Evolutionary conservation across 345 rosid genomes (phyloP).

Genomic region (Zanthoxylum bungeanum): DNA sequence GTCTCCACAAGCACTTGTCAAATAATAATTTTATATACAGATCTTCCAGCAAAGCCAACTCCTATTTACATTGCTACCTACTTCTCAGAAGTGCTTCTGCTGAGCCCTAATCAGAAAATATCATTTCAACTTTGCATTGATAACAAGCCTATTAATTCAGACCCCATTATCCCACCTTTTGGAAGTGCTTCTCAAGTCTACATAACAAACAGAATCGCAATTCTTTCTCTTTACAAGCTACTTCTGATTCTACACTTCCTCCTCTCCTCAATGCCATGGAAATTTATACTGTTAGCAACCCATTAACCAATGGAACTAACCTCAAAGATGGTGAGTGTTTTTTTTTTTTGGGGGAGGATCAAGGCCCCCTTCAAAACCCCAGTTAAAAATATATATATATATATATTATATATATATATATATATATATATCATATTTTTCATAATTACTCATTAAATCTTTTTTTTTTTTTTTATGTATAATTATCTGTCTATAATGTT

Average conservation of each 20-base stretch:
- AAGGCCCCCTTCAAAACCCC: too few relatives aligned
- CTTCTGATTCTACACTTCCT: neutral
- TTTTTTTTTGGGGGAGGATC: too few relatives aligned
- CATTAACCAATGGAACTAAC: conserved; percentile 7
- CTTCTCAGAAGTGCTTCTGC: conserved; percentile 16
- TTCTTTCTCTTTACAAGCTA: neutral
- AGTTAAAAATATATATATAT: too few relatives aligned
- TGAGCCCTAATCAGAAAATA: neutral
- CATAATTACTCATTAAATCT: too few relatives aligned
- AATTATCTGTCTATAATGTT: too few relatives aligned
- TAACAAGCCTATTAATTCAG: neutral
- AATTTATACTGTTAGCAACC: conserved; percentile 12
- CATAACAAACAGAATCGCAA: conserved; percentile 14
- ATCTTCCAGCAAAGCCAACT: neutral
- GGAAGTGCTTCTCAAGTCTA: neutral
- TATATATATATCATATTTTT: too few relatives aligned
- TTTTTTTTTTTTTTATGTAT: neutral
- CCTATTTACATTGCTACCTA: conserved; percentile 11
- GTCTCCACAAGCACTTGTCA: neutral
- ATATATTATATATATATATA: too few relatives aligned
- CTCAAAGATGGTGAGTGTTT: conserved; percentile 17
- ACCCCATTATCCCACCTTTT: conserved; percentile 15
- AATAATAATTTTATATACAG: neutral
- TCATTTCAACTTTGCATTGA: conserved; percentile 18
- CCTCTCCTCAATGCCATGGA: conserved; percentile 16